phyloP scores from a whole-genome alignment of 2,329 filamentous ascomycete genomes.

The Calonectria pseudoturangicola region DNA sequence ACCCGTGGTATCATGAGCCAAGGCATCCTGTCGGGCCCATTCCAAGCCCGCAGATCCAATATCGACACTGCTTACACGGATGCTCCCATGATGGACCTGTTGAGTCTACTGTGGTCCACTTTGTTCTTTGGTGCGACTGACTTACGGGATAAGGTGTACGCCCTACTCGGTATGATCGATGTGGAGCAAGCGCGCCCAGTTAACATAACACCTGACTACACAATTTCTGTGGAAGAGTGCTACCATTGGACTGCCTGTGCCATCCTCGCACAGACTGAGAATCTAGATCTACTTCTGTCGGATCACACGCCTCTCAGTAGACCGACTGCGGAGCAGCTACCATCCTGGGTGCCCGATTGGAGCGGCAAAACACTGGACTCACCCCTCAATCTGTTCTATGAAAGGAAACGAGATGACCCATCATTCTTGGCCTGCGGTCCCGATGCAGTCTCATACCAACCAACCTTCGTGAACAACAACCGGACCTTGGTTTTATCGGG shows the following conservation, averaged over 20 bases:
- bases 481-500: not conserved
- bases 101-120: not conserved
- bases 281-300: not conserved
- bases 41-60: not conserved
- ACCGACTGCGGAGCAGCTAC: not conserved
- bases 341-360: slow-evolving; percentile 14
- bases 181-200: not conserved
- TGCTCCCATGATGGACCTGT: not conserved
- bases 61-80: not conserved
- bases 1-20: not conserved
- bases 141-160: slow-evolving; percentile 7
- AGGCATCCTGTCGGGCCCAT: not conserved
- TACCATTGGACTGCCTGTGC: not conserved
- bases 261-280: not conserved
- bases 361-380: not conserved
- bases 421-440: slow-evolving; percentile 1
- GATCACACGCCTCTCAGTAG: not conserved
- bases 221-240: not conserved
- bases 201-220: not conserved
- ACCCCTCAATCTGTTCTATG: not conserved
- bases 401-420: not conserved
- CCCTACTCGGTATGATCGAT: not conserved
- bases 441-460: not conserved
- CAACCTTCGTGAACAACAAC: not conserved
- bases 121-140: not conserved